Conservation (phyloP, 305 asterid genomes). For the Fraxinus albicans region DNA sequence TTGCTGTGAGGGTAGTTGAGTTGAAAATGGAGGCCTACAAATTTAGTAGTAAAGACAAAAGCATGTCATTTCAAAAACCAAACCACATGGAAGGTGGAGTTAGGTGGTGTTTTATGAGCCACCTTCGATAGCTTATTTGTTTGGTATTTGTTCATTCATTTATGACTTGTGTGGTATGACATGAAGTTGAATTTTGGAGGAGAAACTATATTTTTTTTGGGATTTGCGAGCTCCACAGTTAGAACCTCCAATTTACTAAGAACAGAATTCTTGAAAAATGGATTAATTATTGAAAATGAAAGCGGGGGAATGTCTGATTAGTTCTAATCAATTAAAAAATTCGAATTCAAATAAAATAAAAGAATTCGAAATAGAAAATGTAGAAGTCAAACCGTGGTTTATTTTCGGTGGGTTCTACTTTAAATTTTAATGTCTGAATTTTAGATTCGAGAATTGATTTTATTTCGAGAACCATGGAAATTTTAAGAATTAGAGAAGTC, state of each 20-base stretch:
- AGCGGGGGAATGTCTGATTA: no score
- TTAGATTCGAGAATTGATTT: background rate
- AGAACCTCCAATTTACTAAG: background rate
- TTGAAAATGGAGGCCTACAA: background rate
- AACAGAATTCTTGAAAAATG: background rate
- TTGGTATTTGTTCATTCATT: background rate
- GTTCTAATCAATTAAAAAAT: background rate
- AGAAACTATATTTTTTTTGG: background rate
- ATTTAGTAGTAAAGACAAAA: background rate
- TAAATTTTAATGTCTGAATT: background rate
- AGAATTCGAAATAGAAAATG: background rate
- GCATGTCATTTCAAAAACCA: background rate
- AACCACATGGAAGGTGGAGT: background rate
- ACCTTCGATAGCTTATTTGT: background rate
- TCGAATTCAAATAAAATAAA: no score
- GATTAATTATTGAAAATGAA: no score
- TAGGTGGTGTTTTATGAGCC: background rate
- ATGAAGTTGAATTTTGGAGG: background rate
- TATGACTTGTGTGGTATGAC: background rate
- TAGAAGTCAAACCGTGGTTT: background rate
- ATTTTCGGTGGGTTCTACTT: background rate
- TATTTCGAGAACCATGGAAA: background rate
- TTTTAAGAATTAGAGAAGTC: no score
- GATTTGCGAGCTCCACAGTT: background rate
- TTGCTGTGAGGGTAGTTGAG: conserved; percentile 11